Base-by-base conservation (phyloP, 805 yeast species). In the Millerozyma miso region DNA sequence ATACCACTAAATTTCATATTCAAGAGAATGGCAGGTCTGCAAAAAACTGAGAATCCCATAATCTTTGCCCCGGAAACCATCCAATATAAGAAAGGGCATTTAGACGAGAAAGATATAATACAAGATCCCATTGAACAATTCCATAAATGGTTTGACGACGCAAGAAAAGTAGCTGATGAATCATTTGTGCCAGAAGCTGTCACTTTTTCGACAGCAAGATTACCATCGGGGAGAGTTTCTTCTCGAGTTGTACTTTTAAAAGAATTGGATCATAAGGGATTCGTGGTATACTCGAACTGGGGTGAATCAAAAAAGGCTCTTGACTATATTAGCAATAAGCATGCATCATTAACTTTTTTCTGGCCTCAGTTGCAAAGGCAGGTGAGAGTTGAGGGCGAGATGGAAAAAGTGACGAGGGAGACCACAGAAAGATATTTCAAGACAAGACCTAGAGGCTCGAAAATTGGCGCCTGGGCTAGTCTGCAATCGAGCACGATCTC, bases 391-490 rank as follows among this genome's bases (percentile, higher is more conserved):
- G 98, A 93, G 62, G 99, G 99, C 26, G 50, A 68, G 7, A 81
- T 87, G 52, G 95, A 86, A 62, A 77, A 74, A 47, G 85, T 90
- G 35, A 71, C 80, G 19, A 71, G 81, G 44, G 90, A 85, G 53
- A 87, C 85, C 23, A 78, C 88, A 4, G 80, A 83, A 52, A 72
- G 83, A 38, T 93, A 93, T 65, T 93, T 80, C 65, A 75, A 78
- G 40, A 84, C 96, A 0, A 77, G 99, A 58, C 99, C 99, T 32
- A 74, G 96, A 45, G 97, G 95, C 4, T 85, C 96, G 23, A 82
- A 85, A 58, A 81, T 93, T 47, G 98, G 99, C 23, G 99, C 99
- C 0, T 90, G 97, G 96, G 85, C 97, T 0, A 83, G 95, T 20
- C 95, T 95, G 3, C 99, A 93, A 70, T 80, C 90, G 29, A 72